Conservation (phyloP, 495 filamentous ascomycete species). For the Penicillium riverlandense region DNA sequence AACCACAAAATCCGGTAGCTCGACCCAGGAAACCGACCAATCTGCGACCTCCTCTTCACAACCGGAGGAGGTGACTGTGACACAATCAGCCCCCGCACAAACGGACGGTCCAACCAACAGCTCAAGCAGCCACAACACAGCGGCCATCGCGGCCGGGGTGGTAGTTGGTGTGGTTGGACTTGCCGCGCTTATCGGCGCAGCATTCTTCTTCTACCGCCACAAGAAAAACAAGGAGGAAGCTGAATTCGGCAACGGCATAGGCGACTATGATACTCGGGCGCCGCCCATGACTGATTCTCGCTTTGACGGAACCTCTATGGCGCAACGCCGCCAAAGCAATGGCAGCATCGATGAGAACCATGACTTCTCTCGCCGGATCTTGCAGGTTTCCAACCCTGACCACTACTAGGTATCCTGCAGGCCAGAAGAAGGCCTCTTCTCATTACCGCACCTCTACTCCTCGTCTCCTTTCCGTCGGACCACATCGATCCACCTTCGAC, state of each 20-base stretch:
- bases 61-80: no score
- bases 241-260: conserved; percentile 48
- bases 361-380: conserved; percentile 91
- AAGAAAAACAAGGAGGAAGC: conserved; percentile 68
- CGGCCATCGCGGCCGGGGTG: conserved; percentile 79
- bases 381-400: conserved; percentile 68
- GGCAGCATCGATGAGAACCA: conserved; percentile 97
- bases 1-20: conserved; percentile 7
- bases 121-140: conserved; percentile 47
- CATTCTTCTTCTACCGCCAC: conserved; percentile 69
- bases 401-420: conserved; percentile 13
- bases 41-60: no score
- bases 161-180: conserved; percentile 77
- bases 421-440: not conserved
- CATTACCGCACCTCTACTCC: not conserved
- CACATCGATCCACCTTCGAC: not conserved
- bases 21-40: no score
- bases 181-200: conserved; percentile 55
- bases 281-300: conserved; percentile 68
- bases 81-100: no score
- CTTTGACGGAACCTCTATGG: conserved; percentile 80
- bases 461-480: conserved; percentile 3
- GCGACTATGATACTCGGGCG: conserved; percentile 3
- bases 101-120: conserved; percentile 14
- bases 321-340: conserved; percentile 81